Evolutionary conservation across 306 rosid genomes (phyloP), one percentile per base, ranked within the genome.

Genomic region (Oemleria cerasiformis): DNA sequence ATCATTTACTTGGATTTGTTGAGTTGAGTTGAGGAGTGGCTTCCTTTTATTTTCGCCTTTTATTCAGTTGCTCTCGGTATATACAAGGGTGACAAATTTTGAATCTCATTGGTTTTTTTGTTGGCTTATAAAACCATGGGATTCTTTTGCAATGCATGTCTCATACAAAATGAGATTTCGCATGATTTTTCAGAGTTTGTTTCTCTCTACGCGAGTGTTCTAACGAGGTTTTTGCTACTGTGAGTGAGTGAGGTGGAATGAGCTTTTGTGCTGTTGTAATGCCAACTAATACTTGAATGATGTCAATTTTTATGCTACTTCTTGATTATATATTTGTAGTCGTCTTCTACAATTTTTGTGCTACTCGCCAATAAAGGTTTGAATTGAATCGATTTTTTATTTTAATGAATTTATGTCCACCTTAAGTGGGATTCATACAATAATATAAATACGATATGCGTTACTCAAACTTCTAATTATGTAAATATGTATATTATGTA

Each of bases 61-160:
- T 40, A 80, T 81, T 88, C 77, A 72, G 67, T 86, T 79, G 80
- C 74, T 53, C 80, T 57, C 20, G 19, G 82, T 58, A 74, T 79
- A 74, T 79, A 75, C 68, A 59, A 77, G 65, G 74, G 82, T 64
- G 71, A 50, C 41, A 14, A 84, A 70, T 54, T 77, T 57, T 72
- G 57, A 36, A 25, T 76, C 74, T 68, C 78, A 25, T 45, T 19
- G 73, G 74, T 57, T 48, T 67, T 72, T 1, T 76, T 73, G 36
- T 70, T 64, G 81, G 82, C 50, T 41, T 45, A 55, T 82, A 67
- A 78, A 73, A 61, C 76, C 73, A 57, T 59, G 71, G 68, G 78
- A 75, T 73, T 66, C 53, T 64, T 66, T 80, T 14, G 67, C 75
- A 11, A 63, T 14, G 67, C 75, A 8, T 63, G 81, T 78, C 63